These are phyloP conservation scores for Mycena galericulata DNA, from an alignment of 768 basidiomycete genomes.

Conservation along the genomic window DNA sequence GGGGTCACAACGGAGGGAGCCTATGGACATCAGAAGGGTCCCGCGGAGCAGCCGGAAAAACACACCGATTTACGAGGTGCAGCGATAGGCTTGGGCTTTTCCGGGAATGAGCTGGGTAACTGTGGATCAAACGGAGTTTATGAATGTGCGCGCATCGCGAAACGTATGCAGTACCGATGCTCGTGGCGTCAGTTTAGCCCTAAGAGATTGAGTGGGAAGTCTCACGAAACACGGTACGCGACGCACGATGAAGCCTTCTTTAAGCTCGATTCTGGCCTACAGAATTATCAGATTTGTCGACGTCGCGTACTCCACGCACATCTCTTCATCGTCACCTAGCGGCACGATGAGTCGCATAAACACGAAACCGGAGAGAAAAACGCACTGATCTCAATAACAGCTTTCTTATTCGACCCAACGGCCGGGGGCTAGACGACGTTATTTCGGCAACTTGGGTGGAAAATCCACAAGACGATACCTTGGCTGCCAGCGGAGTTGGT, in stretches of 20 bases:
- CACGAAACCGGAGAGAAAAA: neutral
- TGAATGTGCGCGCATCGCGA: slow-evolving; percentile 3
- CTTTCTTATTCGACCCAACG: slow-evolving; percentile 28
- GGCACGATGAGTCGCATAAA: neutral
- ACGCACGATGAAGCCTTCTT: slow-evolving; percentile 9
- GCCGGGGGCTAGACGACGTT: neutral
- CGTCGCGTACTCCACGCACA: slow-evolving; percentile 17
- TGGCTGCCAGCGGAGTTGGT: slow-evolving; percentile 6
- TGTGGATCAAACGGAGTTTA: neutral
- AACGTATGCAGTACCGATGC: slow-evolving; percentile 2
- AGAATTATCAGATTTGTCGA: neutral
- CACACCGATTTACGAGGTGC: slow-evolving; percentile 23
- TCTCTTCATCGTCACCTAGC: slow-evolving; percentile 38
- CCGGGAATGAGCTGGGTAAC: neutral
- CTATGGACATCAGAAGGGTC: neutral
- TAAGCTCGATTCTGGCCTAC: slow-evolving; percentile 5
- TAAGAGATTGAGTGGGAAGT: neutral
- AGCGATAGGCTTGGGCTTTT: slow-evolving; percentile 22
- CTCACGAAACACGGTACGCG: too few relatives aligned
- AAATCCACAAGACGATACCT: slow-evolving; percentile 2
- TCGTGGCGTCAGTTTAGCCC: slow-evolving; percentile 9
- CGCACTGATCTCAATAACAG: slow-evolving; percentile 48
- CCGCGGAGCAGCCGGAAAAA: neutral
- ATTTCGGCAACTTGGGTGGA: neutral
- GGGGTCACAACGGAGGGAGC: neutral